phyloP scores from a whole-genome alignment of 2,329 filamentous ascomycete genomes.

The Penicillium glabrum region DNA sequence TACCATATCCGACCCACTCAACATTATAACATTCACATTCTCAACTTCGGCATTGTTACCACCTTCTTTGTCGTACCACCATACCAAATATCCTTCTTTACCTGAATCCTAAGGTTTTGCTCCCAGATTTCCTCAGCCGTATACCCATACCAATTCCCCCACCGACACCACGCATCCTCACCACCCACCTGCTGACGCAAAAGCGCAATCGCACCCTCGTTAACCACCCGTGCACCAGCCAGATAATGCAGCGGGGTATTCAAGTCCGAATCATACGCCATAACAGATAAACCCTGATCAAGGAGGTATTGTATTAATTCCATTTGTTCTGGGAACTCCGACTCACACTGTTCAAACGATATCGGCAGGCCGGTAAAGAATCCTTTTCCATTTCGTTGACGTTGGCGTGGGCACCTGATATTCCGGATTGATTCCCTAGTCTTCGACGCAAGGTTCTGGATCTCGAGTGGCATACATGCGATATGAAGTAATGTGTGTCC shows the following conservation, averaged over 20 bases:
- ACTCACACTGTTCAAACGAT: neutral
- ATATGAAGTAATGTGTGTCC: neutral
- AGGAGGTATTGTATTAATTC: neutral
- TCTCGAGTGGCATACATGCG: neutral
- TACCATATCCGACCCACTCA: no score
- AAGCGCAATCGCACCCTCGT: neutral
- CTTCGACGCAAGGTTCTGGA: neutral
- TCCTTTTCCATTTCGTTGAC: neutral
- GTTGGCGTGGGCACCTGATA: neutral
- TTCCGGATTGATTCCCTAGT: neutral
- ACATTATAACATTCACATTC: neutral
- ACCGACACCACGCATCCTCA: neutral
- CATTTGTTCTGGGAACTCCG: neutral
- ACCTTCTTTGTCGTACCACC: neutral
- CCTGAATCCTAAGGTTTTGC: neutral
- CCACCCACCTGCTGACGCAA: neutral
- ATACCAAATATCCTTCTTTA: neutral
- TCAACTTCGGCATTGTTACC: neutral
- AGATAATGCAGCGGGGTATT: neutral
- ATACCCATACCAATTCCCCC: neutral
- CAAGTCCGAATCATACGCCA: neutral
- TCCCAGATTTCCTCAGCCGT: neutral
- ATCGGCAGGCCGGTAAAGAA: no score
- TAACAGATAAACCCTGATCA: neutral
- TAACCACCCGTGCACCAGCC: neutral